Conservation (phyloP, 495 filamentous ascomycete genomes). For the Staphylotrichum tortipilum region DNA sequence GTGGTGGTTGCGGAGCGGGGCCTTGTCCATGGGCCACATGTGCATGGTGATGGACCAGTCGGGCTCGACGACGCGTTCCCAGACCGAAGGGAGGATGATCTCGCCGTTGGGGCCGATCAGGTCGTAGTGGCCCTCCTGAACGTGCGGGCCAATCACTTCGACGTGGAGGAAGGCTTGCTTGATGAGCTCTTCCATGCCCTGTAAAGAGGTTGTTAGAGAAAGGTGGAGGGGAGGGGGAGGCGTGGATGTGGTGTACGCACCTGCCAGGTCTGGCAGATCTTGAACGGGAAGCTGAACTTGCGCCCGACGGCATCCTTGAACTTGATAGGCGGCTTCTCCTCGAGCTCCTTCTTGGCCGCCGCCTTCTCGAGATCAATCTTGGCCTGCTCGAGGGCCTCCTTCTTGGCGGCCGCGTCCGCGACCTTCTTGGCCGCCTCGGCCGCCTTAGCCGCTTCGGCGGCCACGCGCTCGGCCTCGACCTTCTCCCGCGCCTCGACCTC, state of each 20-base stretch:
- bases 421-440: constrained; percentile 32
- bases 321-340: constrained; percentile 52
- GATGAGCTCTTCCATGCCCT: constrained; percentile 83
- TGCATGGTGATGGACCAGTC: constrained; percentile 92
- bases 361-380: constrained; percentile 46
- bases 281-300: constrained; percentile 79
- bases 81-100: constrained; percentile 79
- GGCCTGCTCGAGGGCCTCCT: constrained; percentile 35
- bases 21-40: constrained; percentile 79
- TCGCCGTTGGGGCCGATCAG: constrained; percentile 74
- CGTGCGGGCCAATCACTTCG: constrained; percentile 71
- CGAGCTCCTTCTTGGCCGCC: constrained; percentile 34
- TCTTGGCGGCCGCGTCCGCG: constrained; percentile 39
- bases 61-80: constrained; percentile 77
- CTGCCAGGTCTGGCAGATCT: constrained; percentile 72
- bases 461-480: constrained; percentile 32
- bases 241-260: constrained; percentile 39
- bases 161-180: constrained; percentile 82
- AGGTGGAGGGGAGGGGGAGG: too few species aligned
- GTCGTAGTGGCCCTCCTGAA: constrained; percentile 79
- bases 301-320: constrained; percentile 82
- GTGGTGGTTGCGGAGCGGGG: constrained; percentile 12
- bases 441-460: constrained; percentile 18
- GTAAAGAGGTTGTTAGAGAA: not conserved
- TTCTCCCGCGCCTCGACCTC: constrained; percentile 35